These are phyloP conservation scores for Paspalum notatum DNA, from an alignment of 176 grass and related monocot genomes.

Conservation along the genomic window DNA sequence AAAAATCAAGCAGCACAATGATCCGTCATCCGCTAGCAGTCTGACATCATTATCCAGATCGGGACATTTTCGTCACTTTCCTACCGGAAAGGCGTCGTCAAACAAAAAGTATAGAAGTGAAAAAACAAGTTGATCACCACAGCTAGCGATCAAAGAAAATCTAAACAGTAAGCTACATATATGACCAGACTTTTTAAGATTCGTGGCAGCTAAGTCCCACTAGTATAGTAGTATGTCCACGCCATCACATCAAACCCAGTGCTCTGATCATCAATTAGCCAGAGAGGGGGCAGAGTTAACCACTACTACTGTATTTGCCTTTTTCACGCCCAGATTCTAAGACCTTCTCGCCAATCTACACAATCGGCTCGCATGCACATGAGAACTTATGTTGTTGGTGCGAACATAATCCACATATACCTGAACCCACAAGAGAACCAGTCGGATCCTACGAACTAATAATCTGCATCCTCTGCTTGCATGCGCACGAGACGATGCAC, in stretches of 20 bases:
- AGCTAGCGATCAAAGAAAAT: slow-evolving; percentile 24
- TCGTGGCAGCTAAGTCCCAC: slow-evolving; percentile 28
- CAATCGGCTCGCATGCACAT: slow-evolving; percentile 5
- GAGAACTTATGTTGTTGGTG: not conserved
- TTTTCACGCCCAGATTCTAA: not conserved
- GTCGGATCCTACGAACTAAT: not conserved
- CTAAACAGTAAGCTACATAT: slow-evolving; percentile 21
- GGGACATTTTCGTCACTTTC: slow-evolving; percentile 19
- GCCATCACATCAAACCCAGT: slow-evolving; percentile 27
- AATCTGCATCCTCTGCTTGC: slow-evolving; percentile 40
- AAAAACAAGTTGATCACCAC: slow-evolving; percentile 28
- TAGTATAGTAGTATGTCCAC: slow-evolving; percentile 20
- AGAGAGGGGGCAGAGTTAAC: not conserved
- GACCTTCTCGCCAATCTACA: not conserved
- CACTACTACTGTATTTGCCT: not conserved
- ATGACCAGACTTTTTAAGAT: not conserved
- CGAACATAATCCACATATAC: not conserved
- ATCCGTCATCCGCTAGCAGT: not conserved
- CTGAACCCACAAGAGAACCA: not conserved
- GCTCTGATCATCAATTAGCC: slow-evolving; percentile 32
- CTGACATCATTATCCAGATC: slow-evolving; percentile 23
- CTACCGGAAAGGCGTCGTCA: not conserved
- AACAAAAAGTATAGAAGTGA: slow-evolving; percentile 20
- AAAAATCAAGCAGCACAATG: not conserved
- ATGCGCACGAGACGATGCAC: slow-evolving; percentile 20